Evolutionary conservation across 495 filamentous ascomycete genomes (phyloP).

Genomic region (Eremomyces bilateralis): DNA sequence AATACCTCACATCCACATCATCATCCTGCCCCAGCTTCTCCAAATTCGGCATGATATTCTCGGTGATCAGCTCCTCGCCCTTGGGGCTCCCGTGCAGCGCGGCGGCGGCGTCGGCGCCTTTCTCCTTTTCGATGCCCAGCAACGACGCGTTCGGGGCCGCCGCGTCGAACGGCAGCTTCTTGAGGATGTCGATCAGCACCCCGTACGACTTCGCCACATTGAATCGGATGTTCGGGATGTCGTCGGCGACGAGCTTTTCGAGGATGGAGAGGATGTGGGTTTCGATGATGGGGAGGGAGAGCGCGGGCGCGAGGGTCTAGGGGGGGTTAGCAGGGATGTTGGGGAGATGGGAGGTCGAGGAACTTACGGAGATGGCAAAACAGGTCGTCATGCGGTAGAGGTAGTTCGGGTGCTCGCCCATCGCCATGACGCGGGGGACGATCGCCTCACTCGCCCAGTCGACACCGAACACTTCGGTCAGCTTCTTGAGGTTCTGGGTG

Average conservation of each 20-base stretch:
- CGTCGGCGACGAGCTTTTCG: conserved; percentile 74
- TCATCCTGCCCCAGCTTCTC: conserved; percentile 92
- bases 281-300: conserved; percentile 77
- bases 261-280: conserved; percentile 89
- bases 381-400: conserved; percentile 98
- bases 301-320: conserved; percentile 81
- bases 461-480: conserved; percentile 95
- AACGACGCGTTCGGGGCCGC: conserved; percentile 37
- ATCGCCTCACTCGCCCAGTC: conserved; percentile 96
- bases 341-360: background rate
- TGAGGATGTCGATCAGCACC: conserved; percentile 68
- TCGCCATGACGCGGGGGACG: conserved; percentile 93
- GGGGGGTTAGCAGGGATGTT: conserved; percentile 5
- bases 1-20: conserved; percentile 94
- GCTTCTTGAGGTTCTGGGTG: conserved; percentile 89
- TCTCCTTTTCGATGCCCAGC: conserved; percentile 51
- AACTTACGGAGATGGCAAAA: conserved; percentile 84
- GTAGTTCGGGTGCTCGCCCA: conserved; percentile 96
- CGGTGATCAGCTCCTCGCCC: conserved; percentile 65
- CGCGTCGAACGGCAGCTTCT: conserved; percentile 56
- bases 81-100: conserved; percentile 36
- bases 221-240: conserved; percentile 97
- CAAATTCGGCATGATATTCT: conserved; percentile 69
- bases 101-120: conserved; percentile 20
- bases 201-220: conserved; percentile 96